Conservation (phyloP, 2,329 filamentous ascomycete genomes). For the Coniosporium tulheliwenetii region DNA sequence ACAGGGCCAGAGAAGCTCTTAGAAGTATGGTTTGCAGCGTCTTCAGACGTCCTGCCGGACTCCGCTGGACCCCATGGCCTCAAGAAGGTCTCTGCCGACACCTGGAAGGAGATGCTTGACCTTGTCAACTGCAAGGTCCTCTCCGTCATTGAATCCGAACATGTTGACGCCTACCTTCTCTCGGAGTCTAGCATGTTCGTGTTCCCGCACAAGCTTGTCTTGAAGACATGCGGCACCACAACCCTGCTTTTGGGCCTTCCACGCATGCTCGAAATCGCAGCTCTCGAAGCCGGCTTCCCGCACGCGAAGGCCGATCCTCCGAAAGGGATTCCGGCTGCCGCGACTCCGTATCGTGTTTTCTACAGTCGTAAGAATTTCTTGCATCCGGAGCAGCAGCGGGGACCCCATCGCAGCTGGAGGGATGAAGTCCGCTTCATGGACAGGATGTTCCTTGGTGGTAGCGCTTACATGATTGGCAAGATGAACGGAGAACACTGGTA, state of each 20-base stretch:
- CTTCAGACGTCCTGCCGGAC: constrained; percentile 54
- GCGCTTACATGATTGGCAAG: constrained; percentile 98
- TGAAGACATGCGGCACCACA: constrained; percentile 97
- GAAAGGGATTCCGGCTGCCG: constrained; percentile 55
- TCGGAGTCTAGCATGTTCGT: constrained; percentile 99
- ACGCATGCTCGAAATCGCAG: constrained; percentile 83
- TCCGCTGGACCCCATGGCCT: constrained; percentile 60
- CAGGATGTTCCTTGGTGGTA: constrained; percentile 78
- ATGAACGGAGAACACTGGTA: constrained; percentile 99
- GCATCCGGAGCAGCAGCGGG: constrained; percentile 85
- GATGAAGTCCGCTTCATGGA: constrained; percentile 90
- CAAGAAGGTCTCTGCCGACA: constrained; percentile 69
- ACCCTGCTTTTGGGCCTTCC: constrained; percentile 81
- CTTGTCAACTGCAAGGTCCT: constrained; percentile 97
- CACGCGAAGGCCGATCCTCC: constrained; percentile 53
- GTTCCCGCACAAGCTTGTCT: constrained; percentile 96
- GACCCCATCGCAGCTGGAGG: constrained; percentile 93
- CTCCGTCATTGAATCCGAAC: constrained; percentile 81
- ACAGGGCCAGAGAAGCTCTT: constrained; percentile 87
- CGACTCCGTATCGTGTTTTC: constrained; percentile 88
- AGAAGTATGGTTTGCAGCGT: constrained; percentile 93
- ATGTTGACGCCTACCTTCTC: constrained; percentile 89
- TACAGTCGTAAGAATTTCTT: constrained; percentile 99
- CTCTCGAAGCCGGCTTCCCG: constrained; percentile 75
- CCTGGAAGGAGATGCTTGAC: constrained; percentile 94